Evolutionary conservation across 352 stramenopile genomes (phyloP), one percentile per base, ranked within the genome.

Genomic region (Lagenidium sp.): DNA sequence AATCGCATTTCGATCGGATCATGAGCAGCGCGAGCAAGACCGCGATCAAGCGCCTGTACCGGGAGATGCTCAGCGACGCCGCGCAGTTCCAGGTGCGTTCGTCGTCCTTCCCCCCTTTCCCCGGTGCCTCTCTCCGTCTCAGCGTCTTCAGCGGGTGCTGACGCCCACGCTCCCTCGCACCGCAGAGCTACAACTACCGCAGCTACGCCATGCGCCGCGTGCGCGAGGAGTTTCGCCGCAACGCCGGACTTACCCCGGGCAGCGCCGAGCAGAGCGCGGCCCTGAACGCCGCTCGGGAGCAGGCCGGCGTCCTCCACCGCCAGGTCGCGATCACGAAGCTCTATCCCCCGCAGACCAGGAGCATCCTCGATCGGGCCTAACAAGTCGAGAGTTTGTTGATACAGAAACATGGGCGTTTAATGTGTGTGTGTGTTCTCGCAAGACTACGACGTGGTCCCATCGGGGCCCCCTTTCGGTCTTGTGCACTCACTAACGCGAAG

Each of bases 301-400:
- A 88, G 44, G 68, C 70, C 6, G 49, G 54, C 26, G 44, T 81
- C 41, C 57, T 88, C 21, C 67, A 77, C 30, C 76, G 73, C 25
- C 76, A 88, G 53, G 54, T 74, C 35, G 35, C 79, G 43, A 55
- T 88, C 19, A 81, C 73, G 29, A 80, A 76, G 55, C 50, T 88
- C 26, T 88, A 85, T 41, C 73, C 73, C 43, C 73, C 76, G 3
- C 50, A 65, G 34, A 39, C 63, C 22, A 71, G 78, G 59, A 88
- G 67, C 52, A 68, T 88, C 54, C 82, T 88, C 65, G 76, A 88
- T n/a, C n/a, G n/a, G n/a, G n/a, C n/a, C n/a, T n/a, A n/a, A n/a
- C n/a, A n/a, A n/a, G n/a, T n/a, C n/a, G n/a, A n/a, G n/a, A n/a
- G n/a, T n/a, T n/a, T n/a, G n/a, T n/a, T n/a, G n/a, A n/a, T n/a